Evolutionary conservation across 345 rosid species (phyloP).

Genomic region (Geranium brycei): DNA sequence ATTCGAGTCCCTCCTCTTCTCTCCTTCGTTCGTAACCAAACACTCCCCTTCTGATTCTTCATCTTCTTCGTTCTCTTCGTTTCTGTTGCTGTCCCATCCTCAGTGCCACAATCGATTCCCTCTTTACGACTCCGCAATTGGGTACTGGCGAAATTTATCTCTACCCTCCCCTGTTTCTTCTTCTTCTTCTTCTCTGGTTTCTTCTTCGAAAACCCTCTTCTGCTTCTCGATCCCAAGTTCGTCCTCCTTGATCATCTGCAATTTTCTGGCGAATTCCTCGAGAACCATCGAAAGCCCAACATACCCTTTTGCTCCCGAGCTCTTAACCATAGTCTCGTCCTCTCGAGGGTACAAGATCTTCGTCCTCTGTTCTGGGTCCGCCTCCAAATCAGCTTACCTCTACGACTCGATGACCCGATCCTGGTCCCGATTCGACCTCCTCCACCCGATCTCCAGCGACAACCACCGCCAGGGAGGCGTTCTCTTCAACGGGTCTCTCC

Average conservation of each 20-base stretch:
- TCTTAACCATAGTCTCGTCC: slow-evolving; percentile 44
- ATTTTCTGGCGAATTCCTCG: slow-evolving; percentile 47
- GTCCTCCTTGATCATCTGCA: slow-evolving; percentile 47
- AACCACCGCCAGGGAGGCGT: slow-evolving; percentile 51
- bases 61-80: slow-evolving; percentile 35
- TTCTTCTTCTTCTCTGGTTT: slow-evolving; percentile 31
- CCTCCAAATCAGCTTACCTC: slow-evolving; percentile 30
- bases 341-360: slow-evolving; percentile 48
- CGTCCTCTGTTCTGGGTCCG: slow-evolving; percentile 27
- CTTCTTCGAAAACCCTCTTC: slow-evolving; percentile 59
- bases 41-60: slow-evolving; percentile 21
- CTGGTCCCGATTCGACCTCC: slow-evolving; percentile 39
- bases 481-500: slow-evolving; percentile 36
- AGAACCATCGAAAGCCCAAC: slow-evolving; percentile 44
- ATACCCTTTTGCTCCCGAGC: slow-evolving; percentile 50
- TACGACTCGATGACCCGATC: slow-evolving; percentile 41
- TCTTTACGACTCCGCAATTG: slow-evolving; percentile 41
- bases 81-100: slow-evolving; percentile 70
- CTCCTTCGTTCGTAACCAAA: slow-evolving; percentile 48
- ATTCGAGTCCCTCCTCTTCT: slow-evolving; percentile 41
- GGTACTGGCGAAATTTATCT: slow-evolving; percentile 42
- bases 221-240: slow-evolving; percentile 44
- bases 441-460: slow-evolving; percentile 26
- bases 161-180: slow-evolving; percentile 26
- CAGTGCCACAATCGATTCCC: slow-evolving; percentile 35